Conservation (phyloP, 2,329 filamentous ascomycete genomes). For the Neofusicoccum cordaticola region DNA sequence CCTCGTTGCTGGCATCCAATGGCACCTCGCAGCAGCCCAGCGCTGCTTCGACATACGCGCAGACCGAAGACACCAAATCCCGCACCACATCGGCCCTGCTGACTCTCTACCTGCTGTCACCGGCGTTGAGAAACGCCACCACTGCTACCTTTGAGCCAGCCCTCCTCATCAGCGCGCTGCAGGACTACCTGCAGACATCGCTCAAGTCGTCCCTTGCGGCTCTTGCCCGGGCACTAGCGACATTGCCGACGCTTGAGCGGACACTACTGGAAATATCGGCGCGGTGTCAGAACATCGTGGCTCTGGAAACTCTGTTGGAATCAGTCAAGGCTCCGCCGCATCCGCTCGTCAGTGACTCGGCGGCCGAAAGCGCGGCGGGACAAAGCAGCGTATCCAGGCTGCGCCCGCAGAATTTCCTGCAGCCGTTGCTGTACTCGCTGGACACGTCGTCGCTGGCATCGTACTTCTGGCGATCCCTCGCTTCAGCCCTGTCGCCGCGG, state of each 20-base stretch:
- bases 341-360: conserved; percentile 53
- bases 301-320: conserved; percentile 74
- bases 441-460: conserved; percentile 85
- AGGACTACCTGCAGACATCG: conserved; percentile 77
- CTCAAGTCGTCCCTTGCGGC: conserved; percentile 75
- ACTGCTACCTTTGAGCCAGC: conserved; percentile 60
- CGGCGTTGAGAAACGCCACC: conserved; percentile 1
- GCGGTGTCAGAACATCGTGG: conserved; percentile 87
- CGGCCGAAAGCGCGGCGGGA: conserved; percentile 14
- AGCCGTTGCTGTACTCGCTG: conserved; percentile 70
- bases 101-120: conserved; percentile 76
- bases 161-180: conserved; percentile 71
- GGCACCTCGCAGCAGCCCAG: conserved; percentile 18
- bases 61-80: conserved; percentile 71
- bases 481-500: conserved; percentile 69
- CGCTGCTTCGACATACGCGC: conserved; percentile 52
- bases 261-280: conserved; percentile 77
- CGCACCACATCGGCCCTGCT: conserved; percentile 71
- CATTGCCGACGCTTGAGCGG: conserved; percentile 77
- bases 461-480: conserved; percentile 91
- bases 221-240: conserved; percentile 71
- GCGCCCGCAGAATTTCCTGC: conserved; percentile 57
- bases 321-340: conserved; percentile 66
- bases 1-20: conserved; percentile 46
- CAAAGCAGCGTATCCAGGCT: conserved; percentile 40